These are phyloP conservation scores for Inonotus obliquus DNA, from an alignment of 1,284 basidiomycete genomes.

Conservation along the genomic window DNA sequence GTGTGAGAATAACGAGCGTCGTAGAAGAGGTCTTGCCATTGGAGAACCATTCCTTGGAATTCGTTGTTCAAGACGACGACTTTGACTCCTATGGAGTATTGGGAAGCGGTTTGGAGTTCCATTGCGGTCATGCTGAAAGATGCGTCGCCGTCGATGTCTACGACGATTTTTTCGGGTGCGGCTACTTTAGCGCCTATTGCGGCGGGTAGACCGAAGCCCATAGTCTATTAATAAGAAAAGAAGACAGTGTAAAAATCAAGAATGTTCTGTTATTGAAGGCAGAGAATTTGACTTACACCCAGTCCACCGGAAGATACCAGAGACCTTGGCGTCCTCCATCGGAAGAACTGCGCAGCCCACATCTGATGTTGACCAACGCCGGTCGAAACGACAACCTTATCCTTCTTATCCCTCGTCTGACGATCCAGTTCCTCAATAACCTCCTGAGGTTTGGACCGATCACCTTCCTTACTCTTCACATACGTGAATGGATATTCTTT, in stretches of 20 bases:
- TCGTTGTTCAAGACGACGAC: constrained; percentile 89
- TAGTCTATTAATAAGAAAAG: constrained; percentile 69
- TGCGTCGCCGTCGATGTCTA: constrained; percentile 97
- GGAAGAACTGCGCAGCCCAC: constrained; percentile 96
- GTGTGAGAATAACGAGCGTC: constrained; percentile 93
- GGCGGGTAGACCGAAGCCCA: constrained; percentile 96
- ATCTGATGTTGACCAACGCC: constrained; percentile 99
- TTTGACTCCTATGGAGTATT: constrained; percentile 93
- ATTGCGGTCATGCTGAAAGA: constrained; percentile 99
- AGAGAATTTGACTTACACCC: constrained; percentile 54
- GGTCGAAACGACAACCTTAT: constrained; percentile 85
- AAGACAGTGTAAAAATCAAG: no score
- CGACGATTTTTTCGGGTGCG: constrained; percentile 87
- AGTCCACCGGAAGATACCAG: constrained; percentile 98
- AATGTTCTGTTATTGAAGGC: not conserved
- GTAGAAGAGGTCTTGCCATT: constrained; percentile 99
- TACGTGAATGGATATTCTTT: constrained; percentile 88
- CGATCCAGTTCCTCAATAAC: constrained; percentile 89
- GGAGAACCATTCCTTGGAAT: constrained; percentile 97
- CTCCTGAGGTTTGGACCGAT: constrained; percentile 92
- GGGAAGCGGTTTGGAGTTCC: constrained; percentile 93
- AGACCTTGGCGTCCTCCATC: constrained; percentile 84
- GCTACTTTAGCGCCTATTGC: constrained; percentile 97
- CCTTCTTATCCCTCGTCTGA: constrained; percentile 74
- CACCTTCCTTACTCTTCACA: constrained; percentile 57